Percentiles rank a stretch among this genome's conserved stretches.
Evolutionary conservation across 2,329 filamentous ascomycete species (phyloP).

Genomic region (Rhynchosporium agropyri): DNA sequence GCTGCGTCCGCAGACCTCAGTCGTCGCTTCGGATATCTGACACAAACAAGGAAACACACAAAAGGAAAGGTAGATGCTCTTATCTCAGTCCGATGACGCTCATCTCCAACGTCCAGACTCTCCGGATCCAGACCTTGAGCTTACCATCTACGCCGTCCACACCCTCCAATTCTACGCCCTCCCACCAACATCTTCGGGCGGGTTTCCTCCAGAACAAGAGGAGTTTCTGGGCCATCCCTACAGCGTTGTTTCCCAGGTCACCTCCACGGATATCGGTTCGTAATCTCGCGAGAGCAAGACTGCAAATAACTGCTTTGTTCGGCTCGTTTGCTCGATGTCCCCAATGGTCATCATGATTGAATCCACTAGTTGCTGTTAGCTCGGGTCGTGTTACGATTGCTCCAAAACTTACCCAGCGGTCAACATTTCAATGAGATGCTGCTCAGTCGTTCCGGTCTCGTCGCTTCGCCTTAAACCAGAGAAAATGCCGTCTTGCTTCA

Average conservation of each 20-base stretch:
- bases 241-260: conserved; percentile 73
- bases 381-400: neutral
- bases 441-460: conserved; percentile 93
- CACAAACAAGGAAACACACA: conserved; percentile 14
- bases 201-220: conserved; percentile 98
- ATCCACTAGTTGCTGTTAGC: conserved; percentile 64
- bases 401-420: conserved; percentile 79
- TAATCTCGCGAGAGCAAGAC: conserved; percentile 86
- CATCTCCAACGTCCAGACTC: conserved; percentile 99
- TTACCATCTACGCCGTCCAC: conserved; percentile 90
- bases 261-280: conserved; percentile 91
- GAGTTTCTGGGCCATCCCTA: conserved; percentile 98
- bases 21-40: conserved; percentile 22
- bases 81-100: conserved; percentile 84
- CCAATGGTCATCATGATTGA: conserved; percentile 94
- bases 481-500: conserved; percentile 93
- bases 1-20: conserved; percentile 18
- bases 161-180: conserved; percentile 87
- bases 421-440: conserved; percentile 98
- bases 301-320: conserved; percentile 98
- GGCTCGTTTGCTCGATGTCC: conserved; percentile 96
- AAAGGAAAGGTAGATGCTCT: conserved; percentile 9
- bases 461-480: conserved; percentile 93
- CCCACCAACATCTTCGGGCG: conserved; percentile 97
- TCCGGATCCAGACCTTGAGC: conserved; percentile 96